Evolutionary conservation across 805 yeast genomes (phyloP).

Genomic region (Wickerhamiella nectarea): DNA sequence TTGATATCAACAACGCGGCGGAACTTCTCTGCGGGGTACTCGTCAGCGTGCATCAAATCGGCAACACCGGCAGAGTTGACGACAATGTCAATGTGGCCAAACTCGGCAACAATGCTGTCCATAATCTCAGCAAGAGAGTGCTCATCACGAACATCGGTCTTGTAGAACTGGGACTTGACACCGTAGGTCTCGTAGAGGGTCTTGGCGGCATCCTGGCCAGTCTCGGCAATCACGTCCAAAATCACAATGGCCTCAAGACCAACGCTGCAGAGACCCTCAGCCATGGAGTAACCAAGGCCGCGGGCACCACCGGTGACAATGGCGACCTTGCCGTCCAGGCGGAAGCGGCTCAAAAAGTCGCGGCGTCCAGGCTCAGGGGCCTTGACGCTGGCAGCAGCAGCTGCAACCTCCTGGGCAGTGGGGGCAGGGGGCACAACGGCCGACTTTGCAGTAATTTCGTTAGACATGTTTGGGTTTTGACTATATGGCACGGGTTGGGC

Average conservation of each 20-base stretch:
- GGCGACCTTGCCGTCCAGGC: slow-evolving; percentile 51
- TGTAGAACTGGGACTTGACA: slow-evolving; percentile 49
- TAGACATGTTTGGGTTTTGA: background rate
- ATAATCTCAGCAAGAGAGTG: slow-evolving; percentile 36
- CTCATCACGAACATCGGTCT: slow-evolving; percentile 49
- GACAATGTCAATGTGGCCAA: slow-evolving; percentile 42
- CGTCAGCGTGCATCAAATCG: slow-evolving; percentile 56
- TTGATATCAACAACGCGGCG: slow-evolving; percentile 52
- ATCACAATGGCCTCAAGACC: slow-evolving; percentile 42
- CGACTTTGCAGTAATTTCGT: slow-evolving; percentile 21
- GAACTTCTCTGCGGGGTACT: slow-evolving; percentile 50
- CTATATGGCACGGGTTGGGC: background rate
- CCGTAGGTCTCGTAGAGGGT: slow-evolving; percentile 37
- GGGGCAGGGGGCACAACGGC: slow-evolving; percentile 31
- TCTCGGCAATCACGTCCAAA: slow-evolving; percentile 45
- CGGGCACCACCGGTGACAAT: slow-evolving; percentile 58
- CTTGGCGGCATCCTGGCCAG: slow-evolving; percentile 47
- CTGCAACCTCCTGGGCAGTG: slow-evolving; percentile 28
- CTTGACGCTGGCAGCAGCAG: slow-evolving; percentile 25
- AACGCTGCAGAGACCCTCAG: slow-evolving; percentile 44
- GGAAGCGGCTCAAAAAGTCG: slow-evolving; percentile 31
- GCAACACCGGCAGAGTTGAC: slow-evolving; percentile 57
- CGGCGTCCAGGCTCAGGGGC: slow-evolving; percentile 26
- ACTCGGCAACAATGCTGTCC: slow-evolving; percentile 38
- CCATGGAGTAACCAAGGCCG: slow-evolving; percentile 47